Conservation (phyloP, 257 asterid genomes). For the Gentiana straminea region DNA sequence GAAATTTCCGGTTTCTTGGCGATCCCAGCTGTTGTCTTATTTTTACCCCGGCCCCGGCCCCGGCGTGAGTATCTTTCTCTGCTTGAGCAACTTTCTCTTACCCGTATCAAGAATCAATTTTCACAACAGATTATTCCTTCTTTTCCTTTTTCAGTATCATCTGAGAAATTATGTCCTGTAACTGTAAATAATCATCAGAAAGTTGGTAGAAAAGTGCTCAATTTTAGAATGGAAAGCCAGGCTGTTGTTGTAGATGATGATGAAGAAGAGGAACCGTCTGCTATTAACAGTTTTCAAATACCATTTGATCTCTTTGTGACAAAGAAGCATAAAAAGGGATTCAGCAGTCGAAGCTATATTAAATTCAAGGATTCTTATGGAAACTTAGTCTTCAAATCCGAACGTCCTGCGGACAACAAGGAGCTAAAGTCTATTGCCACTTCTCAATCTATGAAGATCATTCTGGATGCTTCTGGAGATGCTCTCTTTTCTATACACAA, state of each 20-base stretch:
- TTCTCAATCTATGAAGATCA: constrained; percentile 21
- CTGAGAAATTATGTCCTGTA: not conserved
- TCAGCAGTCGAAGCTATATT: constrained; percentile 30
- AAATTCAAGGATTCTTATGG: constrained; percentile 54
- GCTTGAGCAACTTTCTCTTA: not conserved
- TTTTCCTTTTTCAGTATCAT: not conserved
- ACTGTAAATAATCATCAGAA: not conserved
- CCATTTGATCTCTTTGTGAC: constrained; percentile 74
- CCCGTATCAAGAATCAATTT: not conserved
- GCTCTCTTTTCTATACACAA: constrained; percentile 43
- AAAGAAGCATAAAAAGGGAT: constrained; percentile 32
- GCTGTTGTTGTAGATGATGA: constrained; percentile 11
- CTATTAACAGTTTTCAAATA: constrained; percentile 22
- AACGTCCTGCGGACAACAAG: constrained; percentile 21
- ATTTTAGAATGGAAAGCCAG: constrained; percentile 19
- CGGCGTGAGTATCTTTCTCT: too few relatives aligned
- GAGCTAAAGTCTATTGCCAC: constrained; percentile 1
- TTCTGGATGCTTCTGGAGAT: constrained; percentile 49
- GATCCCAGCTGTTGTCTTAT: too few relatives aligned
- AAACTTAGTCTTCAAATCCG: constrained; percentile 44
- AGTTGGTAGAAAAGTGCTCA: not conserved
- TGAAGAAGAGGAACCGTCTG: constrained; percentile 12
- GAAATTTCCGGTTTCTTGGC: too few relatives aligned
- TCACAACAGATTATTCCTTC: not conserved
- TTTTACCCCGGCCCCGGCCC: too few relatives aligned